A percentile compares a stretch with the other conserved stretches of the same genome.
Evolutionary conservation across 257 asterid species (phyloP).

Genomic region (Solanum commersonii): DNA sequence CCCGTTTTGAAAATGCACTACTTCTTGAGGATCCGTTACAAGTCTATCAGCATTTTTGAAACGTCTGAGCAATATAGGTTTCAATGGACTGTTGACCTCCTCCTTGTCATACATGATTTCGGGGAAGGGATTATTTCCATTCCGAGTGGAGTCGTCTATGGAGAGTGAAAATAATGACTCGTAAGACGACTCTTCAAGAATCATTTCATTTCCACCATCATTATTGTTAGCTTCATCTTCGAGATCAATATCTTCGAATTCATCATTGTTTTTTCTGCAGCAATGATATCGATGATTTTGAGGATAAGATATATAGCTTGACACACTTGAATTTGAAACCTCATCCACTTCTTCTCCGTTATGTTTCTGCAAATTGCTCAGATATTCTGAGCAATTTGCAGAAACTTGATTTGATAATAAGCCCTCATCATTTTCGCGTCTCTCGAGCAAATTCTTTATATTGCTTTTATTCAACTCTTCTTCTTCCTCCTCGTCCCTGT

Average conservation of each 20-base stretch:
- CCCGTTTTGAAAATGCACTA: neutral
- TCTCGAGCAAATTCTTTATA: constrained; percentile 4
- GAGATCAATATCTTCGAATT: neutral
- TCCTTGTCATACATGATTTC: constrained; percentile 21
- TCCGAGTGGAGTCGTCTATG: constrained; percentile 42
- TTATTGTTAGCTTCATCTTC: neutral
- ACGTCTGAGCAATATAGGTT: neutral
- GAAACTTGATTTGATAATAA: neutral
- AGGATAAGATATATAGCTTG: neutral
- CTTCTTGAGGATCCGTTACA: neutral
- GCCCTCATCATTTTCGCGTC: neutral
- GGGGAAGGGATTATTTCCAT: neutral
- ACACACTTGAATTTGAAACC: neutral
- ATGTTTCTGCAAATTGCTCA: neutral
- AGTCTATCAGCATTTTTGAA: neutral
- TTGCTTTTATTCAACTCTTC: neutral
- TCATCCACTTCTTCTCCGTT: neutral
- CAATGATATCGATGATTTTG: neutral
- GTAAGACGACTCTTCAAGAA: constrained; percentile 19
- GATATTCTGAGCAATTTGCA: neutral
- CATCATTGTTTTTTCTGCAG: neutral
- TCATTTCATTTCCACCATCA: neutral
- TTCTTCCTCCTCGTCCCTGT: neutral
- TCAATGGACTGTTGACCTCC: constrained; percentile 28
- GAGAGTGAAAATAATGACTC: constrained; percentile 51